Percentiles rank a stretch among this genome's conserved stretches.
These are phyloP conservation scores for Penicillium corylophilum DNA, from an alignment of 2,329 filamentous ascomycete genomes.

Conservation along the genomic window DNA sequence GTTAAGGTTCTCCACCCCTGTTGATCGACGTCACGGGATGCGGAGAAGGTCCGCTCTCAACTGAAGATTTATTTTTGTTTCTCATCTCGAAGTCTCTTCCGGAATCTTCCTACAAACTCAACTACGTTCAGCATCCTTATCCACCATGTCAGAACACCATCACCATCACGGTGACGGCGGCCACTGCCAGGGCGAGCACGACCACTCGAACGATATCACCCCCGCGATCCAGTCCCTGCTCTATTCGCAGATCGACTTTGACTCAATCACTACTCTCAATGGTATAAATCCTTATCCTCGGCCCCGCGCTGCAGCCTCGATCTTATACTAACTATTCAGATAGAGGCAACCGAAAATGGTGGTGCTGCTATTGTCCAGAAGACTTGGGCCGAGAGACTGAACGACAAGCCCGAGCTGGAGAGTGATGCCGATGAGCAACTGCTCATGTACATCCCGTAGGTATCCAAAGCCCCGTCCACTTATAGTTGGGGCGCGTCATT, in stretches of 20 bases:
- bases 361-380: constrained; percentile 81
- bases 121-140: not conserved
- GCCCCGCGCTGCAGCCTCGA: not conserved
- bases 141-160: constrained; percentile 37
- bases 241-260: constrained; percentile 90
- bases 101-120: not conserved
- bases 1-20: not conserved
- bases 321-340: not conserved
- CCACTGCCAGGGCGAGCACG: constrained; percentile 62
- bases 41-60: constrained; percentile 16
- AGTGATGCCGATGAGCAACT: constrained; percentile 92
- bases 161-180: constrained; percentile 42
- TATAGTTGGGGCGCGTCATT: not conserved
- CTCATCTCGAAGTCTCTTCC: not conserved
- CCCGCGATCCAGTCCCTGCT: constrained; percentile 88
- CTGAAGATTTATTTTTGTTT: not conserved
- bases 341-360: constrained; percentile 61
- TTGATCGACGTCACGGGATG: constrained; percentile 23
- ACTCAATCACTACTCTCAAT: constrained; percentile 79
- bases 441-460: constrained; percentile 85
- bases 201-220: constrained; percentile 88
- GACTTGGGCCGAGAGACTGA: constrained; percentile 80
- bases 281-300: constrained; percentile 40
- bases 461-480: not conserved
- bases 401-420: constrained; percentile 69